These are phyloP conservation scores for Medicago lupulina DNA, from an alignment of 306 rosid species.

Conservation along the genomic window DNA sequence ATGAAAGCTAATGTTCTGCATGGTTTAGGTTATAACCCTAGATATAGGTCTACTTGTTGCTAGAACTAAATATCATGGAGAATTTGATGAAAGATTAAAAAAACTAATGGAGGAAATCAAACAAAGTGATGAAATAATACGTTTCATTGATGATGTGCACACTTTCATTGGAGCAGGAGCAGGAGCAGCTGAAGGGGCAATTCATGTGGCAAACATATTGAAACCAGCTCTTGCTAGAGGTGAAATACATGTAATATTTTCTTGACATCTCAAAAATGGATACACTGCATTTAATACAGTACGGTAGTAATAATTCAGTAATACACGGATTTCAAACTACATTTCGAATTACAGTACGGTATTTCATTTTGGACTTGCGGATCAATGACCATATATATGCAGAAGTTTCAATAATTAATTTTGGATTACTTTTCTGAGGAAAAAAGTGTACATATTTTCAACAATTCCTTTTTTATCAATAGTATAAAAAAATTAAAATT, in stretches of 20 bases:
- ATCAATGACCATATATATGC: not conserved
- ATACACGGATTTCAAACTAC: too few species aligned
- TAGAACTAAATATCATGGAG: too few species aligned
- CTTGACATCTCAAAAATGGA: not conserved
- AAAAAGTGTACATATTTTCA: not conserved
- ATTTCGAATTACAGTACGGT: too few species aligned
- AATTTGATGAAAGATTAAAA: too few species aligned
- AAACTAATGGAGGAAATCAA: conserved; percentile 84
- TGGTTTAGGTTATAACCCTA: conserved; percentile 20
- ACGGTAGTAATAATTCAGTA: too few species aligned
- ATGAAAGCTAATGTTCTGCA: conserved; percentile 36
- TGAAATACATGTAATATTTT: conserved; percentile 79
- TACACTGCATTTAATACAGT: not conserved
- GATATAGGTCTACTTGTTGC: too few species aligned
- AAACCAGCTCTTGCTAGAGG: conserved; percentile 99
- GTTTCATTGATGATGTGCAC: conserved; percentile 93
- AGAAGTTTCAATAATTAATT: not conserved
- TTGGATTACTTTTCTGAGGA: not conserved
- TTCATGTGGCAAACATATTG: conserved; percentile 91
- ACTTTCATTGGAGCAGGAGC: conserved; percentile 88
- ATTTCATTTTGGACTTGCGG: not conserved
- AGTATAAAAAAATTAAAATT: not conserved
- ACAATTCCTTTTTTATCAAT: too few species aligned
- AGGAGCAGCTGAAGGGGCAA: conserved; percentile 95
- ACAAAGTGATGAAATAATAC: conserved; percentile 93